Evolutionary conservation across 83 land plant species (phyloP), one percentile per base, ranked within the genome.

Genomic region (Picea mariana): DNA sequence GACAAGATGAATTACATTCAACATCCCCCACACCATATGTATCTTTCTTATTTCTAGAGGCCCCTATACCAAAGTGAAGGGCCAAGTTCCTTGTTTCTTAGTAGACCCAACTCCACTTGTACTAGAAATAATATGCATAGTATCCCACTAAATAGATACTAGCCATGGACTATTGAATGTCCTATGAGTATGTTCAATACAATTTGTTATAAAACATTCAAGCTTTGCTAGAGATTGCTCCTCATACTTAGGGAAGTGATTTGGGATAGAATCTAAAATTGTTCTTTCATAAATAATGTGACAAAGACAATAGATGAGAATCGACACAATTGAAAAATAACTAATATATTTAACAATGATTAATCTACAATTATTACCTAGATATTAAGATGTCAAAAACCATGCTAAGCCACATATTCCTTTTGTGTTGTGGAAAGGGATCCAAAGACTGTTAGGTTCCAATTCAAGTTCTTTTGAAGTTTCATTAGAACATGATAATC

Each of bases 1-100:
- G 18, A 98, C 99, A 73, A 98, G 92, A 84, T 98, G 99, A 65
- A 98, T 98, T 44, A 96, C 99, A 87, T 96, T 98, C 15, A 98
- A 88, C 99, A 98, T 98, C 77, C 99, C 99, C 99, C 99, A 98
- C 1, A 98, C 99, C 8, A 99, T 98, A 80, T 98, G 99, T 9
- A 99, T 98, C 82, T 98, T 98, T 66, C 99, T 99, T 34, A 99
- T 98, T 78, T 99, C 99, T 40, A 99, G 99, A 60, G 99, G 99
- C 3, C 99, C 99, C 87, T 98, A 99, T 75, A 98, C 99, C 62
- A 98, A 91, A 20, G 99, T 98, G 75, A 98, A 98, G 12, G 99
- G 99, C 99, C 99, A 98, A 38, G 91, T 93, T 9, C 93, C 96
- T 77, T 96, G 97, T 81, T 88, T 88, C 78, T 88, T 91, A 17